Evolutionary conservation across 352 stramenopile genomes (phyloP).

Genomic region (Aphanomyces stellatus): DNA sequence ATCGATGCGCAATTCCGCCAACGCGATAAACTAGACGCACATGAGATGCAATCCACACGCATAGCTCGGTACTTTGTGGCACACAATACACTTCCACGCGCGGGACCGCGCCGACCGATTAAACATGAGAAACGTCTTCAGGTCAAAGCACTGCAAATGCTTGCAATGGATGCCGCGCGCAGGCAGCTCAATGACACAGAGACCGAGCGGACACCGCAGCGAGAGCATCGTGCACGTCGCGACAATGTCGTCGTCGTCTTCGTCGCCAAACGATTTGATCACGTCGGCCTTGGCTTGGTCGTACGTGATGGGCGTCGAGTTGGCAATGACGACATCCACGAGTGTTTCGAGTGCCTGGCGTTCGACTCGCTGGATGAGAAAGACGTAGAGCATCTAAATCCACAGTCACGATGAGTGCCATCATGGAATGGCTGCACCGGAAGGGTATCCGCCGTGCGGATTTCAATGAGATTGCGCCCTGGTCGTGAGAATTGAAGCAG

Average conservation of each 20-base stretch:
- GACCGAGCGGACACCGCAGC: conserved; percentile 76
- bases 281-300: conserved; percentile 63
- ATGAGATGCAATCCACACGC: too few species aligned
- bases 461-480: conserved; percentile 64
- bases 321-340: conserved; percentile 44
- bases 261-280: conserved; percentile 68
- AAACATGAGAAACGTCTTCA: conserved; percentile 87
- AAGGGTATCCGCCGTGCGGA: conserved; percentile 30
- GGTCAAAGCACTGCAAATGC: conserved; percentile 95
- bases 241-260: conserved; percentile 67
- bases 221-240: conserved; percentile 83
- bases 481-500: conserved; percentile 59
- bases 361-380: conserved; percentile 9
- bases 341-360: conserved; percentile 41
- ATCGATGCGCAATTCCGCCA: conserved; percentile 82
- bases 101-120: conserved; percentile 83
- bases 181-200: conserved; percentile 84
- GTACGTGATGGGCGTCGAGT: conserved; percentile 60
- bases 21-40: conserved; percentile 86
- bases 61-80: conserved; percentile 84
- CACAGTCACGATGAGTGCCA: background rate
- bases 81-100: conserved; percentile 86
- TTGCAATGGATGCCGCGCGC: conserved; percentile 86
- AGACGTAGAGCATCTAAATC: background rate
- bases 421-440: background rate